Evolutionary conservation across 768 basidiomycete species (phyloP), one percentile per base, ranked within the genome.

Genomic region (Mycena sanguinolenta): DNA sequence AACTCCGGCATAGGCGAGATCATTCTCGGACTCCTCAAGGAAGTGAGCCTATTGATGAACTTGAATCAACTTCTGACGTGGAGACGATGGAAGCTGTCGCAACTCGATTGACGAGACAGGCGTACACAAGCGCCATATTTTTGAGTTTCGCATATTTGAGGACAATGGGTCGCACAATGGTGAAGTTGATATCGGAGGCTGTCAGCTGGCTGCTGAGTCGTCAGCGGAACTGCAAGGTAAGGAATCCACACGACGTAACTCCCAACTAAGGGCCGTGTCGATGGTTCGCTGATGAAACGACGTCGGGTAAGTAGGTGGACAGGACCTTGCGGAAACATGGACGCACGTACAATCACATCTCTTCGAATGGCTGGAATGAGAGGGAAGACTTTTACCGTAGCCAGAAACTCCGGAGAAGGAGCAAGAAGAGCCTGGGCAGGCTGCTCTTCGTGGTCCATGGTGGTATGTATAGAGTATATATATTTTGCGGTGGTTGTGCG

Each of bases 181-280:
- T 85, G 71, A 94, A 94, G 76, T 94, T 93, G 80, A 96, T 88
- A 75, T 95, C 95, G 9, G 93, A 88, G 1, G 94, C 93, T 8
- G 90, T 93, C 65, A 96, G 84, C 75, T 95, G 94, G n/a, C 92
- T 94, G 68, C 21, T 49, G 44, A 25, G 23, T 5, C 10, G 44
- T 72, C 25, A 72, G 71, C 17, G 49, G 32, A 50, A 12, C 49
- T 25, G 19, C 25, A 12, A 46, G 19, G 17, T 14, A 27, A 17
- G n/a, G 44, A 53, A 30, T 60, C 32, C 55, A 55, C 23, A 19
- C 34, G 8, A 8, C 42, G 25, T 65, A 88, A 94, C 93, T 93
- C 92, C 93, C 93, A 95, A 67, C 87, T 92, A 68, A 95, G 77
- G 13, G 92, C 88, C 59, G 89, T 88, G 75, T 95, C 94, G 75